Percentiles rank a stretch among this genome's conserved stretches.
phyloP scores from a whole-genome alignment of 805 yeast genomes.

The Sugiyamaella mastotermitis region DNA sequence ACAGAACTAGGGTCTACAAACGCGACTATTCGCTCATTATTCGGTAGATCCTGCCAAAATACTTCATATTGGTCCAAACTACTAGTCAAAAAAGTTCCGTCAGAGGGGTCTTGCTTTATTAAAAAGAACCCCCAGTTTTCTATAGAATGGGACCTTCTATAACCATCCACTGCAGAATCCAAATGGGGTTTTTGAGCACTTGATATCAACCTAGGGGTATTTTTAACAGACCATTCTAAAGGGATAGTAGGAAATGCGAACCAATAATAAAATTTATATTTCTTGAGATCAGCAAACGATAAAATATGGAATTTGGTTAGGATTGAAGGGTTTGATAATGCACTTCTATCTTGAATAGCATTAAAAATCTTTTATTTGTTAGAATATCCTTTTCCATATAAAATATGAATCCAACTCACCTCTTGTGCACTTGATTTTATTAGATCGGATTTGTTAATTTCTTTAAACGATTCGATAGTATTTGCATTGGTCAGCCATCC shows the following conservation, averaged over 20 bases:
- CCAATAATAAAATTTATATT: slow-evolving; percentile 88
- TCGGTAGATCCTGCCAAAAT: slow-evolving; percentile 13
- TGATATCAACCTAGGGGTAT: too few species aligned
- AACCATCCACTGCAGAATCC: too few species aligned
- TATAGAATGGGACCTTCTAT: too few species aligned
- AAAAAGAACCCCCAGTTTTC: too few species aligned
- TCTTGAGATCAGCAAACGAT: slow-evolving; percentile 83
- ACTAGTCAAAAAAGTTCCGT: too few species aligned
- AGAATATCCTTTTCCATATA: background rate
- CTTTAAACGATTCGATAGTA: slow-evolving; percentile 80
- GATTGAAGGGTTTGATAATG: slow-evolving; percentile 36
- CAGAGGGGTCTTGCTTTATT: too few species aligned
- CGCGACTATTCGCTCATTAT: slow-evolving; percentile 26
- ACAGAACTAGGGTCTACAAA: slow-evolving; percentile 37
- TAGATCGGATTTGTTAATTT: slow-evolving; percentile 54
- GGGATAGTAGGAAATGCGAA: slow-evolving; percentile 66
- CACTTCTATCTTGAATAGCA: slow-evolving; percentile 31
- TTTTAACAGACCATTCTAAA: too few species aligned
- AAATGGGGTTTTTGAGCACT: too few species aligned
- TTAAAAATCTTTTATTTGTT: slow-evolving; percentile 18
- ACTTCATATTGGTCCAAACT: slow-evolving; percentile 17
- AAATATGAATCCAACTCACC: background rate
- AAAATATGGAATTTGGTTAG: slow-evolving; percentile 45
- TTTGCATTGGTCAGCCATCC: slow-evolving; percentile 60
- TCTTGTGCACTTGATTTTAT: slow-evolving; percentile 30